Conservation (phyloP, 441 rosid genomes). For the Eutrema salsugineum region DNA sequence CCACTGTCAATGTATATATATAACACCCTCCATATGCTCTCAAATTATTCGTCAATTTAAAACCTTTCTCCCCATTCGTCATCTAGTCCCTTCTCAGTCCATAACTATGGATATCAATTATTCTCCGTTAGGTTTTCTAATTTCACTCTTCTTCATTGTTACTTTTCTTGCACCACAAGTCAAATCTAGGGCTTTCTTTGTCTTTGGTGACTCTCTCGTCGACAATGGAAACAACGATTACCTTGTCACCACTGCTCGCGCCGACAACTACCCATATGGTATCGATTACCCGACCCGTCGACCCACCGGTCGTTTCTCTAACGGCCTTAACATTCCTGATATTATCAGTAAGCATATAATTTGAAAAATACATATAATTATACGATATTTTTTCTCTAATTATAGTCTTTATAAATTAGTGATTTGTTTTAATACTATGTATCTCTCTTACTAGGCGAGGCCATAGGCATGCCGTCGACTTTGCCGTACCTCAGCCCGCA, state of each 20-base stretch:
- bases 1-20: conserved; percentile 11
- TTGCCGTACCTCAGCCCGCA: conserved; percentile 83
- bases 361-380: neutral
- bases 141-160: conserved; percentile 15
- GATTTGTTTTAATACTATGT: neutral
- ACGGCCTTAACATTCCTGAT: conserved; percentile 93
- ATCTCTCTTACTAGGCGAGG: conserved; percentile 47
- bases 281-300: conserved; percentile 78
- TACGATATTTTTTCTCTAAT: neutral
- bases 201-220: conserved; percentile 91
- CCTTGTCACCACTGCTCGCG: conserved; percentile 84
- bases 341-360: conserved; percentile 52
- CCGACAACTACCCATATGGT: conserved; percentile 83
- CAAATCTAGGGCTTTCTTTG: conserved; percentile 88
- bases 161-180: conserved; percentile 34
- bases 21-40: conserved; percentile 17
- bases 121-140: conserved; percentile 19
- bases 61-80: neutral
- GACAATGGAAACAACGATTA: conserved; percentile 94
- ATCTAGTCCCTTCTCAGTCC: neutral
- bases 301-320: conserved; percentile 93
- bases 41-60: conserved; percentile 3
- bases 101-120: conserved; percentile 1
- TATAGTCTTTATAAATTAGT: neutral
- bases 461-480: conserved; percentile 71